Base-by-base conservation (phyloP, 495 filamentous ascomycete genomes). In the Pseudevernia furfuracea region DNA sequence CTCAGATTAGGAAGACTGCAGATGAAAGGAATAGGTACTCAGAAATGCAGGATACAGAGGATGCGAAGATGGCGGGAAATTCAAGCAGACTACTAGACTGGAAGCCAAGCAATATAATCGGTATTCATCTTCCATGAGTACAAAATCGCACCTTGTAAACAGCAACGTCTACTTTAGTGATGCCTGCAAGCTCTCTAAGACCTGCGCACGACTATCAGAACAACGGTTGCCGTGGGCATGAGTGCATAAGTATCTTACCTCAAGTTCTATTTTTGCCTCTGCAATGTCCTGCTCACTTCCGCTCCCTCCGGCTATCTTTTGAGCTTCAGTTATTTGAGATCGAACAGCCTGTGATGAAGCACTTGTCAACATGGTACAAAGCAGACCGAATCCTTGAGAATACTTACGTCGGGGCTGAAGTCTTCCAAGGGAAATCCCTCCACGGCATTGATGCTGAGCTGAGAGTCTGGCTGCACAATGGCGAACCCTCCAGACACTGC, bases 271-370 rank as follows among this genome's bases (percentile, higher is more conserved):
- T 84, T 94, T 97, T 63, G 94, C 94, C 85, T 97, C 94, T 63
- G 92, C 92, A 76, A 96, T 89, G 73, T 99, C 94, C 79, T 92
- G 89, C 84, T 97, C 94, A 75, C 92, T 96, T 71, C 94, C 94
- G 73, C 82, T 85, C 69, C 94, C 94, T 74, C 79, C 82, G 65
- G 88, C 91, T 77, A 97, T 89, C 86, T 96, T 97, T 80, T 96
- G 89, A 65, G 93, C 90, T 80, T 99, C 94, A 60, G 88, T 76
- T 67, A 97, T 88, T 80, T 96, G 89, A 65, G 86, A 84, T 69
- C 81, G 77, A 69, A 92, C 85, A 53, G 87, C 85, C 70, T 81
- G 41, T 19, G 41, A 48, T 14, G 25, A 19, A 23, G 25, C 32
- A 38, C 37, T 17, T 14, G 11, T 61, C 21, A 59, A 32, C 28